Percentiles rank a stretch among this genome's conserved stretches.
Conservation (phyloP, 345 rosid species). For the Cardiospermum halicacabum region DNA sequence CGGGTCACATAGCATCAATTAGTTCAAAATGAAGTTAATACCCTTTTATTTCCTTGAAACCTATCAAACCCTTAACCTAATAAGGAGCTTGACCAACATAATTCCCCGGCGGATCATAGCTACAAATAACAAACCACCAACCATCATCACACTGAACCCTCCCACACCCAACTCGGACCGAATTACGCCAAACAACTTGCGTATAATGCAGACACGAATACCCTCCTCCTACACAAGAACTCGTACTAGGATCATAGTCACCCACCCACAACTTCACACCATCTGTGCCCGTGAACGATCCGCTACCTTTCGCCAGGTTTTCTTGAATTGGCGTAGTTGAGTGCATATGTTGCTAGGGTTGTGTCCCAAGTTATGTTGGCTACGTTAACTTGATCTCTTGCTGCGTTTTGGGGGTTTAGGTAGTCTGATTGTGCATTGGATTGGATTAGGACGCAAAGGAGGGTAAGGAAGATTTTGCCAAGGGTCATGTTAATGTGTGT, state of each 20-base stretch:
- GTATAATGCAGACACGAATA: slow-evolving; percentile 30
- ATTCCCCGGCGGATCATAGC: slow-evolving; percentile 20
- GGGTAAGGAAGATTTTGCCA: neutral
- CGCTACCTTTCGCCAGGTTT: slow-evolving; percentile 24
- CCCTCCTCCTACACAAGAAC: slow-evolving; percentile 6
- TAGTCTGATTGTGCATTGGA: slow-evolving; percentile 22
- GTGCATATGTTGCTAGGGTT: no score
- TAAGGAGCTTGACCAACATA: slow-evolving; percentile 15
- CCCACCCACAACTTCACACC: slow-evolving; percentile 24
- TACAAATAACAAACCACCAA: slow-evolving; percentile 21
- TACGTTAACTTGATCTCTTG: slow-evolving; percentile 20
- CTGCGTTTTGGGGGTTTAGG: slow-evolving; percentile 25
- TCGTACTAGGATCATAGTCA: slow-evolving; percentile 21
- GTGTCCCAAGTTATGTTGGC: slow-evolving; percentile 36
- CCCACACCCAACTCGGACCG: slow-evolving; percentile 20
- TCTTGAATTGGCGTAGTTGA: no score
- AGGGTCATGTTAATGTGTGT: neutral
- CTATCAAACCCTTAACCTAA: no score
- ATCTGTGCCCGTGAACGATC: neutral
- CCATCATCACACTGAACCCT: slow-evolving; percentile 21
- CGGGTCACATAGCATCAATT: no score
- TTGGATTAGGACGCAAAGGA: neutral
- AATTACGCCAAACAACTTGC: slow-evolving; percentile 24
- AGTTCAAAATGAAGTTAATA: no score
- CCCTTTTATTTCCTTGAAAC: no score